These are phyloP conservation scores for Panellus pusillus DNA, from an alignment of 768 basidiomycete species.

Conservation along the genomic window DNA sequence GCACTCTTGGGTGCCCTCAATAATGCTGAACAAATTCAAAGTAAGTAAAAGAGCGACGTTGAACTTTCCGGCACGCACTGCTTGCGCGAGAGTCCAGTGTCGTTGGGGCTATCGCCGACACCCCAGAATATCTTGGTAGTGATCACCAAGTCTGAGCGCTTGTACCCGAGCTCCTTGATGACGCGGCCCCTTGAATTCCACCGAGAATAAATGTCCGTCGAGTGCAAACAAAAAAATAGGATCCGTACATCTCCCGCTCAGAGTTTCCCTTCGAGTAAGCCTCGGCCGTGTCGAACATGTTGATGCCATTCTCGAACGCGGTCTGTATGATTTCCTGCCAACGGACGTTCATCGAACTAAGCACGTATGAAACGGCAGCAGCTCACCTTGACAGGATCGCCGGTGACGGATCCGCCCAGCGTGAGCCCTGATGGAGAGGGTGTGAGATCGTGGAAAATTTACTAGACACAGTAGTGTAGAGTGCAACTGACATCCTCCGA, in stretches of 20 bases:
- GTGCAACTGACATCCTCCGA: slow-evolving; percentile 49
- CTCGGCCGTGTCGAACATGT: slow-evolving; percentile 78
- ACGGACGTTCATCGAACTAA: slow-evolving; percentile 23
- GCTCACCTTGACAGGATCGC: slow-evolving; percentile 19
- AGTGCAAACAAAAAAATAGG: neutral
- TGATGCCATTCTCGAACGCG: slow-evolving; percentile 76
- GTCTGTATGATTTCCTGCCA: slow-evolving; percentile 71
- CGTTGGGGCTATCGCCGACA: slow-evolving; percentile 55
- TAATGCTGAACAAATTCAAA: slow-evolving; percentile 44
- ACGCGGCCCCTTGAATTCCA: slow-evolving; percentile 54
- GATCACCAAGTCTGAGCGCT: slow-evolving; percentile 67
- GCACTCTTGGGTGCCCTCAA: slow-evolving; percentile 70
- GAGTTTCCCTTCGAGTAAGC: slow-evolving; percentile 64
- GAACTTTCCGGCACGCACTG: slow-evolving; percentile 41
- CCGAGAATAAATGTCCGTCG: neutral
- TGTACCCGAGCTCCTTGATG: slow-evolving; percentile 68
- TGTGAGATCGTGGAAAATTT: too few relatives aligned
- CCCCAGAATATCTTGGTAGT: slow-evolving; percentile 88
- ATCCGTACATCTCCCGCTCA: slow-evolving; percentile 67
- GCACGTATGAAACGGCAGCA: slow-evolving; percentile 34
- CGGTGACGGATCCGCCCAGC: slow-evolving; percentile 16
- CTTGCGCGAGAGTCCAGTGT: slow-evolving; percentile 54
- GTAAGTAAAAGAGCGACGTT: slow-evolving; percentile 30
- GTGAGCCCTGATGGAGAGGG: slow-evolving; percentile 22
- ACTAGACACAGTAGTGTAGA: too few relatives aligned